phyloP scores from a whole-genome alignment of 768 basidiomycete genomes.

The Galerina marginata region DNA sequence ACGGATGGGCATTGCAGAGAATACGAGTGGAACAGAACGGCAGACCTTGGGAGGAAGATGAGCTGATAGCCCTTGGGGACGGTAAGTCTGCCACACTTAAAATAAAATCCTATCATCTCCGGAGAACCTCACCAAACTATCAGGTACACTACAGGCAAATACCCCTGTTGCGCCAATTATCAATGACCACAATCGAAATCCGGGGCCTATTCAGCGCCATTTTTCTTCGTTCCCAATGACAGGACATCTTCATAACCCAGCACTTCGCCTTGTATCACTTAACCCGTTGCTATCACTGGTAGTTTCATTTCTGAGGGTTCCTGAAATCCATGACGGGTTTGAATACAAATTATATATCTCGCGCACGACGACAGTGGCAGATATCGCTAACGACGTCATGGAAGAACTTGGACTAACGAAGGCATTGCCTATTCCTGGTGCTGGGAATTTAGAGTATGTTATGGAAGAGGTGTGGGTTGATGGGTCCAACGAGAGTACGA shows the following conservation, averaged over 20 bases:
- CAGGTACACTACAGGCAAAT: conserved; percentile 56
- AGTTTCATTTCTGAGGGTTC: conserved; percentile 68
- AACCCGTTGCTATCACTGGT: conserved; percentile 61
- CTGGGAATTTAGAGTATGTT: conserved; percentile 72
- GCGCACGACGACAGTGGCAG: conserved; percentile 56
- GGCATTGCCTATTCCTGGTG: conserved; percentile 68
- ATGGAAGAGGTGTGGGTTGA: conserved; percentile 72
- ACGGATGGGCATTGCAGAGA: conserved; percentile 73
- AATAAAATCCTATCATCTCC: not conserved
- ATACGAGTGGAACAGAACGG: conserved; percentile 64
- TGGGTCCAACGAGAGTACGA: conserved; percentile 59
- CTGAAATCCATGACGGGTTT: conserved; percentile 79
- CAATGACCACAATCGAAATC: conserved; percentile 40
- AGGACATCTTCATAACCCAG: conserved; percentile 67
- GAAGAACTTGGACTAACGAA: conserved; percentile 76
- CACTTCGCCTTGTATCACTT: conserved; percentile 73
- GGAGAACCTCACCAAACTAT: not conserved
- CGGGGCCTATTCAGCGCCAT: conserved; percentile 46
- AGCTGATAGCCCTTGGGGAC: conserved; percentile 66
- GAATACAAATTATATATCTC: conserved; percentile 70
- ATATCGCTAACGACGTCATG: conserved; percentile 54
- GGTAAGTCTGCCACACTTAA: conserved; percentile 44
- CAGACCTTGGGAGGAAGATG: conserved; percentile 72
- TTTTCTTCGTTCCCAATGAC: conserved; percentile 78
- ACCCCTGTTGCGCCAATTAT: conserved; percentile 59